Base-by-base conservation (phyloP, 805 yeast genomes). In the Zygoascus flipseniorum region DNA sequence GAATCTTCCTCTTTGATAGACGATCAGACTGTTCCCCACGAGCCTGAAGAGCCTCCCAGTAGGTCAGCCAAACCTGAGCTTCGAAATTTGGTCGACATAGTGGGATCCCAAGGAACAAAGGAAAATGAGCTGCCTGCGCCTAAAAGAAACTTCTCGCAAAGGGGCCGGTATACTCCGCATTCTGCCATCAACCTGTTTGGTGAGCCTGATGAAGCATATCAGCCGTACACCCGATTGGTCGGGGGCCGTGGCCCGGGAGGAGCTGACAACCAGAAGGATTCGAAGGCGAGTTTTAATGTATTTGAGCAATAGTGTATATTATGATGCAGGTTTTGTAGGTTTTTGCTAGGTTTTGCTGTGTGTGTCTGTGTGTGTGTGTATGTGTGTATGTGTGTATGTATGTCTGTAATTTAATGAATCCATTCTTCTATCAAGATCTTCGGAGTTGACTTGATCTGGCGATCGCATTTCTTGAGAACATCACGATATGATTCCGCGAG, bases 21-120 rank as follows among this genome's bases (percentile, higher is more conserved):
- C 14, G 55, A 48, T 10, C 45, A 52, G n/a, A 61, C 58, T 2
- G 50, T 50, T 14, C 58, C 61, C 8, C 51, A 54, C 19, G 53
- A 54, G 31, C 63, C 62, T 1, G 26, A 43, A 10, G 56, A 56
- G 41, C 55, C 58, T 8, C 52, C 62, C 14, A 56, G 60, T 2
- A 52, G 52, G 16, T 52, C 60, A 5, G 50, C 57, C 26, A 56
- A 52, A 51, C 62, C 63, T 26, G 53, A 45, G 41, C 51, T 54
- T 8, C 54, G 62, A 23, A 49, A 54, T 4, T 43, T 60, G 26
- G 51, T 54, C 10, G 59, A 58, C 26, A 54, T 60, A 31, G 48
- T 60, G 19, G 54, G 39, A 35, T 35, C 39, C 5, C 9, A 35
- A 11, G 16, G 8, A 10, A 35, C 16, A 5, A 11, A n/a, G 39